These are phyloP conservation scores for Wallacemonas rigidus DNA, from an alignment of 208 protist genomes.

Conservation along the genomic window DNA sequence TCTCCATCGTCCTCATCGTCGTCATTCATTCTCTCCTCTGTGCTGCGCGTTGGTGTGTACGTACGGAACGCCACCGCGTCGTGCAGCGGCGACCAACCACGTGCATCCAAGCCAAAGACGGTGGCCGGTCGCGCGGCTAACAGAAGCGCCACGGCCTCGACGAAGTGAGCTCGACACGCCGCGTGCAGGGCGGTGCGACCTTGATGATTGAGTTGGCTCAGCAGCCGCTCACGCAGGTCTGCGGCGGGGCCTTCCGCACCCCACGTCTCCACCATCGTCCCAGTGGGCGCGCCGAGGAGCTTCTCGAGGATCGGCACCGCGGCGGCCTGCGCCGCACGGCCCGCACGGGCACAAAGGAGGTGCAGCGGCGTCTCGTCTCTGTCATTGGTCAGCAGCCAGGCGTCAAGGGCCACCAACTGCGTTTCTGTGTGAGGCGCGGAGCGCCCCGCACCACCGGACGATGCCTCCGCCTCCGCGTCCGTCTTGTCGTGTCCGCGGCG, in stretches of 20 bases:
- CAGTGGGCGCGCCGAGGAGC: constrained; percentile 20
- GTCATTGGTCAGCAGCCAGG: constrained; percentile 51
- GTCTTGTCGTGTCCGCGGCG: background rate
- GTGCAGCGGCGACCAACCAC: constrained; percentile 66
- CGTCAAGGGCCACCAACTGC: constrained; percentile 12
- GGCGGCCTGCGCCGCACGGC: constrained; percentile 27
- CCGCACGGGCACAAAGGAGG: constrained; percentile 50
- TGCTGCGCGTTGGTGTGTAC: background rate
- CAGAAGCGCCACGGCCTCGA: constrained; percentile 40
- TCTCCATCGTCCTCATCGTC: background rate
- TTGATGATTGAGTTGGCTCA: constrained; percentile 38
- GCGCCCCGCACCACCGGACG: no score
- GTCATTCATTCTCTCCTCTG: background rate
- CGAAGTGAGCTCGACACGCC: constrained; percentile 53
- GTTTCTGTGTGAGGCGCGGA: background rate
- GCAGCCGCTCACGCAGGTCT: constrained; percentile 8
- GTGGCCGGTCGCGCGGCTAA: constrained; percentile 23
- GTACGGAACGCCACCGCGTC: constrained; percentile 25
- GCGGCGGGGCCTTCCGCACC: no score
- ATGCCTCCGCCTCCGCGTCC: no score
- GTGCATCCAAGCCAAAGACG: constrained; percentile 42
- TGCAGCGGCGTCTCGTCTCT: constrained; percentile 58
- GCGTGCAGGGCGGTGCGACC: constrained; percentile 65
- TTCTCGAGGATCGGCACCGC: constrained; percentile 44
- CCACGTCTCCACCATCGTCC: no score